A percentile compares a stretch with the other conserved stretches of the same genome.
These are phyloP conservation scores for Penicillium atrosanguineum DNA, from an alignment of 495 filamentous ascomycete species.

Conservation along the genomic window DNA sequence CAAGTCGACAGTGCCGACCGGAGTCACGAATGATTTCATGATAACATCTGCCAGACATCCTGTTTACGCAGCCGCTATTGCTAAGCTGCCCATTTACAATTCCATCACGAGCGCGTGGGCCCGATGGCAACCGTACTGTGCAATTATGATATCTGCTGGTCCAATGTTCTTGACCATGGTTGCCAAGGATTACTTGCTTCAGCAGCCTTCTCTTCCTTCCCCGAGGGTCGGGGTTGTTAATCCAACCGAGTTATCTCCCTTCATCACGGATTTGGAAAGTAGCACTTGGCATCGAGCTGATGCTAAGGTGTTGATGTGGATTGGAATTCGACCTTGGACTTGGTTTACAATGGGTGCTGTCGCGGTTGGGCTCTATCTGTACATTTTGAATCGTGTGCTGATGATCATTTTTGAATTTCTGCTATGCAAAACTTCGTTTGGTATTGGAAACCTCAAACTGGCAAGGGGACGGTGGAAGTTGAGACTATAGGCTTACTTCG, in stretches of 20 bases:
- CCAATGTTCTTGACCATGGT: constrained; percentile 12
- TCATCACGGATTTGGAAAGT: not conserved
- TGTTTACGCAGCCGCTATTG: constrained; percentile 1
- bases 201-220: not conserved
- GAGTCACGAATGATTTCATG: constrained; percentile 9
- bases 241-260: not conserved
- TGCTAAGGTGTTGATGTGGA: not conserved
- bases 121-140: constrained; percentile 9
- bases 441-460: not conserved
- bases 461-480: not conserved
- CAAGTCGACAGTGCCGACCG: constrained; percentile 7
- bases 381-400: not conserved
- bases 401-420: not conserved
- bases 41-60: constrained; percentile 4
- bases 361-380: not conserved
- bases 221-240: not conserved
- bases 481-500: not conserved
- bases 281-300: not conserved
- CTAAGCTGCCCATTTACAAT: constrained; percentile 2
- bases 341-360: not conserved
- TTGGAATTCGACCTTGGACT: not conserved
- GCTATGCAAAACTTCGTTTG: not conserved
- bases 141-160: constrained; percentile 10
- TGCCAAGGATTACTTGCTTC: constrained; percentile 4
- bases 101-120: constrained; percentile 5